These are phyloP conservation scores for Phytophthora constricta DNA, from an alignment of 352 stramenopile genomes.

Conservation along the genomic window DNA sequence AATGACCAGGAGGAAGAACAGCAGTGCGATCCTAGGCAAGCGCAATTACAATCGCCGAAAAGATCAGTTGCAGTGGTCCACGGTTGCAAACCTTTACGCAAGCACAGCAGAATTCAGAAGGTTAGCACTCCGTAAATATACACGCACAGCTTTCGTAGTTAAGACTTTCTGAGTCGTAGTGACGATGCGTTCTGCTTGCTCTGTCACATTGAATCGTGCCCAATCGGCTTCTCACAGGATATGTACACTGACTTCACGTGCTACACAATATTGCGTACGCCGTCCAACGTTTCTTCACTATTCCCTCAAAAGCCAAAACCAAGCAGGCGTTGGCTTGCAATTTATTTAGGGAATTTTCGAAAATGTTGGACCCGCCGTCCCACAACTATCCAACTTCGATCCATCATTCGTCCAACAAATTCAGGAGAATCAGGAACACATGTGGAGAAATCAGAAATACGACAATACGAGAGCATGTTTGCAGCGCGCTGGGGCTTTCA, in stretches of 20 bases:
- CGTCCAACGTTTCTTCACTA: neutral
- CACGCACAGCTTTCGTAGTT: neutral
- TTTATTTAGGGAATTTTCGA: neutral
- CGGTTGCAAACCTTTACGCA: neutral
- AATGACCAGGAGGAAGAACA: slow-evolving; percentile 33
- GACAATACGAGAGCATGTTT: no score
- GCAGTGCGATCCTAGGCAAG: slow-evolving; percentile 26
- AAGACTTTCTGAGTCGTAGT: neutral
- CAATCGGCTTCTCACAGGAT: no score
- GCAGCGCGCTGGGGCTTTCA: no score
- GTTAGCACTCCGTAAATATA: neutral
- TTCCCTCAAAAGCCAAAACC: no score
- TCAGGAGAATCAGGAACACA: neutral
- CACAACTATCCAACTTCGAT: neutral
- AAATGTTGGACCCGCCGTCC: slow-evolving; percentile 1
- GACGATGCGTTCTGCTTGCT: neutral
- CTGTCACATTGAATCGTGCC: no score
- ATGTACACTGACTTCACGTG: neutral
- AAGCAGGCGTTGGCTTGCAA: neutral
- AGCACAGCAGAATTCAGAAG: neutral
- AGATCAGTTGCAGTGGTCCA: neutral
- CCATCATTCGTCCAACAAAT: neutral
- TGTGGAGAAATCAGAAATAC: no score
- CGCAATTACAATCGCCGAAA: neutral
- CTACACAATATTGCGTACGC: neutral